Evolutionary conservation across 805 yeast genomes (phyloP).

Genomic region (Barnettozyma sucrosica): DNA sequence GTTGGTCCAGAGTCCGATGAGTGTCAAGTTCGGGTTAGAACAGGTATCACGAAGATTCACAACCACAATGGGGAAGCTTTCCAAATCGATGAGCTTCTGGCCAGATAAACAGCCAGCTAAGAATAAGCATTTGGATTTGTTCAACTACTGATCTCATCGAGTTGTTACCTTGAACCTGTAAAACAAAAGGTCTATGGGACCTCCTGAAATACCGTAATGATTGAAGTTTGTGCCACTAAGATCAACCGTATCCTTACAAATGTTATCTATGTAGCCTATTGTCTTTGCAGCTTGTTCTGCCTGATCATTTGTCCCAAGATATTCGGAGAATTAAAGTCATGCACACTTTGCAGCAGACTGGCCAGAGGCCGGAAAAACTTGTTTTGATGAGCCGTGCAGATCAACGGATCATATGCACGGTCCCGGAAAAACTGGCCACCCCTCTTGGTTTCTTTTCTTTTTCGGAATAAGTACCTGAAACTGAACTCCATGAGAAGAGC

Average conservation of each 20-base stretch:
- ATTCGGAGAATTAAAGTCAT: no score
- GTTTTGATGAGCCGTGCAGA: not conserved
- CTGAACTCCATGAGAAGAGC: not conserved
- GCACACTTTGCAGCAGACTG: not conserved
- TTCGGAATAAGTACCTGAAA: no score
- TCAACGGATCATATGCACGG: not conserved
- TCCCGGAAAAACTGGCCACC: not conserved
- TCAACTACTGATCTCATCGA: no score
- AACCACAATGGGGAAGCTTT: constrained; percentile 31
- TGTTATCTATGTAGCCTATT: no score
- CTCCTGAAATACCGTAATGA: no score
- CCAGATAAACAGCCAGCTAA: not conserved
- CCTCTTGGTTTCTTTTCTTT: not conserved
- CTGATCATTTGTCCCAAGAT: not conserved
- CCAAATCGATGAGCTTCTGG: constrained; percentile 10
- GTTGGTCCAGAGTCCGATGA: constrained; percentile 20
- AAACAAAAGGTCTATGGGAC: no score
- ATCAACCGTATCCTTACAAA: not conserved
- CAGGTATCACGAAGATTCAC: constrained; percentile 35
- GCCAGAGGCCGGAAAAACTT: not conserved
- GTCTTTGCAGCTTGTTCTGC: no score
- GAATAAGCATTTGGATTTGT: not conserved
- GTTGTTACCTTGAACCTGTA: no score
- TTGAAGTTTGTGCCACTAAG: not conserved
- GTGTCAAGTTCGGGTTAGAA: constrained; percentile 32